These are phyloP conservation scores for Penicillium sp. DNA, from an alignment of 2,329 filamentous ascomycete genomes.

Conservation along the genomic window DNA sequence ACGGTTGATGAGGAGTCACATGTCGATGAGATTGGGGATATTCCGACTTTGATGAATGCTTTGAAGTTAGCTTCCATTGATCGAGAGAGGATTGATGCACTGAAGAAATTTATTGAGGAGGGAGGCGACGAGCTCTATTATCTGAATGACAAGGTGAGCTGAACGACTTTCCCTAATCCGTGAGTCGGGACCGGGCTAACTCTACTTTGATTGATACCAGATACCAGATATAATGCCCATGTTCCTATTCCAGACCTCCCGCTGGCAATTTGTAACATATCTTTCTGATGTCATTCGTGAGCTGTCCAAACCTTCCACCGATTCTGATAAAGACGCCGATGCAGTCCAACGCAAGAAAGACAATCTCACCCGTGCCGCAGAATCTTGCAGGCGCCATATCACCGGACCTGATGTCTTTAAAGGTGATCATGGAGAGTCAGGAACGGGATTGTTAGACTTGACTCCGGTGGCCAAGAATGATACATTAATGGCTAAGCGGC, in stretches of 20 bases:
- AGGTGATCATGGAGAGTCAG: constrained; percentile 45
- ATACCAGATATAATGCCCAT: constrained; percentile 79
- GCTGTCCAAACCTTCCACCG: constrained; percentile 39
- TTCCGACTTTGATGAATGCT: constrained; percentile 59
- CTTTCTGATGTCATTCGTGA: constrained; percentile 58
- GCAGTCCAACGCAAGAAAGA: constrained; percentile 46
- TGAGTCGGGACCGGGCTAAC: neutral
- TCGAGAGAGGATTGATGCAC: constrained; percentile 76
- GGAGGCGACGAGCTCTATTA: constrained; percentile 67
- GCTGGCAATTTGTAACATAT: constrained; percentile 63
- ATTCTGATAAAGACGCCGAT: constrained; percentile 38
- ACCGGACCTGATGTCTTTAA: constrained; percentile 79
- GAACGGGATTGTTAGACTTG: constrained; percentile 22
- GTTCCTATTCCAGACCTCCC: constrained; percentile 82
- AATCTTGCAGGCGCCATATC: constrained; percentile 71
- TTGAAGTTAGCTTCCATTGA: constrained; percentile 69
- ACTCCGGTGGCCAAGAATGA: constrained; percentile 22
- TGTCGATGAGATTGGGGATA: constrained; percentile 52
- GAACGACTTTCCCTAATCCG: neutral
- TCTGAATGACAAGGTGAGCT: constrained; percentile 53
- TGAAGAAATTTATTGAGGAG: constrained; percentile 72
- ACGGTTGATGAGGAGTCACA: constrained; percentile 39
- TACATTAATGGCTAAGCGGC: constrained; percentile 20
- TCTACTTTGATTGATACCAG: constrained; percentile 22
- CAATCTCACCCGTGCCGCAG: constrained; percentile 64